Percentiles rank a stretch among this genome's conserved stretches.
Evolutionary conservation across 2,329 filamentous ascomycete species (phyloP).

Genomic region (Cladophialophora carrionii): DNA sequence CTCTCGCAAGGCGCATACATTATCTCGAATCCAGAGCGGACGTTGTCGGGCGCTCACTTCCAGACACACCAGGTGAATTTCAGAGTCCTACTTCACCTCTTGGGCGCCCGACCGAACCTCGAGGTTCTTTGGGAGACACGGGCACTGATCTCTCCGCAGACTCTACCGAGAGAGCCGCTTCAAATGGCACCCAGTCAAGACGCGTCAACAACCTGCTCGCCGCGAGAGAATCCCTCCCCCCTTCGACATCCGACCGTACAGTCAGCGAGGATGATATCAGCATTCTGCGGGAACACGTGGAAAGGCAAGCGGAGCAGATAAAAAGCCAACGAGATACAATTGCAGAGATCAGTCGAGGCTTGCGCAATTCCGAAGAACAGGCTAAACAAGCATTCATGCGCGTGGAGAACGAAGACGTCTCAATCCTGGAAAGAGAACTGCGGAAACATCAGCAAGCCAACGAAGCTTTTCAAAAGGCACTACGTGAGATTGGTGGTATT

Average conservation of each 20-base stretch:
- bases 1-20: slow-evolving; percentile 75
- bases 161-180: slow-evolving; percentile 41
- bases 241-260: slow-evolving; percentile 58
- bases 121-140: slow-evolving; percentile 37
- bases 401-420: slow-evolving; percentile 84
- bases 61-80: slow-evolving; percentile 78
- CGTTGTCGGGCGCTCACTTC: slow-evolving; percentile 63
- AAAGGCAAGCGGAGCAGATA: slow-evolving; percentile 90
- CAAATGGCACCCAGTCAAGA: slow-evolving; percentile 41
- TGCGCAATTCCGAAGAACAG: slow-evolving; percentile 81
- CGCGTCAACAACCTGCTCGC: slow-evolving; percentile 45
- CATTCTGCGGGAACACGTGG: slow-evolving; percentile 84
- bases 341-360: slow-evolving; percentile 79
- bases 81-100: slow-evolving; percentile 64
- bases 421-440: slow-evolving; percentile 85
- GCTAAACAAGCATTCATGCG: slow-evolving; percentile 80
- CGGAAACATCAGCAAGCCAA: slow-evolving; percentile 98
- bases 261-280: slow-evolving; percentile 78
- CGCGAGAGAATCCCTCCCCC: slow-evolving; percentile 45
- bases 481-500: slow-evolving; percentile 95
- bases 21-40: slow-evolving; percentile 79
- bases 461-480: slow-evolving; percentile 94
- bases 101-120: slow-evolving; percentile 56
- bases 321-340: slow-evolving; percentile 85
- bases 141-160: slow-evolving; percentile 45